Percentiles rank a stretch among this genome's conserved stretches.
These are phyloP conservation scores for Chlorella sp. DNA, from an alignment of 139 green algal genomes.

Conservation along the genomic window DNA sequence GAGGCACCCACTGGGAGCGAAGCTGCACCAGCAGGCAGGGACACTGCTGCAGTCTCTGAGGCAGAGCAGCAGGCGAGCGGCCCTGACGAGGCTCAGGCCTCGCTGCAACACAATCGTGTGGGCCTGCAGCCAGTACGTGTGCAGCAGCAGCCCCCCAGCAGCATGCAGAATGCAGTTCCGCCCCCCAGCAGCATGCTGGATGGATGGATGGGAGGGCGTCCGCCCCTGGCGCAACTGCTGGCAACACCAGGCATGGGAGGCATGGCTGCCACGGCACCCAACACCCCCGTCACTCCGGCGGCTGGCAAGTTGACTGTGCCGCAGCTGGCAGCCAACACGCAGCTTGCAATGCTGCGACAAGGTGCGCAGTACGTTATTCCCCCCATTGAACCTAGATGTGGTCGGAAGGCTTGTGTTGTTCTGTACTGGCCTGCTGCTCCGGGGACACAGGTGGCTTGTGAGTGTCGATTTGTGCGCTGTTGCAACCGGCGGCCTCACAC, in stretches of 20 bases:
- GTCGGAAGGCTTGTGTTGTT: neutral
- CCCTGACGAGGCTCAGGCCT: too few relatives aligned
- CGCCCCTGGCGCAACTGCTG: neutral
- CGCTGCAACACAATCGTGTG: too few relatives aligned
- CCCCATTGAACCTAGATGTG: neutral
- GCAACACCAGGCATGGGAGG: neutral
- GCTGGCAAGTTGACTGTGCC: neutral
- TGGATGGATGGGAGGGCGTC: neutral
- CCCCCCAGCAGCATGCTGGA: neutral
- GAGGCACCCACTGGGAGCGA: neutral
- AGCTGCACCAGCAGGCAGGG: neutral
- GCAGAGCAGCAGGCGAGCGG: neutral
- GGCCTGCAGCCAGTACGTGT: neutral
- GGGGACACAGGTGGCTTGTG: neutral
- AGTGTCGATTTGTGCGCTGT: neutral
- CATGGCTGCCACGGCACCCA: constrained; percentile 15
- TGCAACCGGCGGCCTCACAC: neutral
- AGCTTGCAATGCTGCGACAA: constrained; percentile 22
- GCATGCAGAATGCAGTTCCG: neutral
- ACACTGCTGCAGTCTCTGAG: neutral
- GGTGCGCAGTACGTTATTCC: neutral
- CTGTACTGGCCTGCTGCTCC: neutral
- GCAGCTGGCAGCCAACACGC: neutral
- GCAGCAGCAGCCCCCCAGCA: neutral
- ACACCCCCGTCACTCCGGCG: neutral